These are phyloP conservation scores for Chlorella sp. DNA, from an alignment of 139 green algal species.

Conservation along the genomic window DNA sequence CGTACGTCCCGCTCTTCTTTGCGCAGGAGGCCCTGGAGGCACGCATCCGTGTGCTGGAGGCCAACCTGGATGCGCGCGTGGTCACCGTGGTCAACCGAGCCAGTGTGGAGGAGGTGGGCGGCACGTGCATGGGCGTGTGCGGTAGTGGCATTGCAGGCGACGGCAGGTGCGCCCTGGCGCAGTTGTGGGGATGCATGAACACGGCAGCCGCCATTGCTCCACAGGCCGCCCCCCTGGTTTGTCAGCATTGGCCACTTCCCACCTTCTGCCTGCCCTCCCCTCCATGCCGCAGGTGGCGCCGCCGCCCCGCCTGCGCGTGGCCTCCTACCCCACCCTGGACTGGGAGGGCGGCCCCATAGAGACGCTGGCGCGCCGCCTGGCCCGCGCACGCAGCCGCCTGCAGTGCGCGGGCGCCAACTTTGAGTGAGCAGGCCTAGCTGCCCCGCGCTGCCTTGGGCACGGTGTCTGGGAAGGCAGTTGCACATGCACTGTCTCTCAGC, in stretches of 20 bases:
- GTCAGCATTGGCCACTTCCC: too few relatives aligned
- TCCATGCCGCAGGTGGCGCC: constrained; percentile 15
- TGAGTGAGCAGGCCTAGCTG: constrained; percentile 4
- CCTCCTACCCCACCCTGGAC: constrained; percentile 17
- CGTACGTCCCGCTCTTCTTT: neutral
- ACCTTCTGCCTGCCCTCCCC: neutral
- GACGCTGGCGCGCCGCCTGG: neutral
- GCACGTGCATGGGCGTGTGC: too few relatives aligned
- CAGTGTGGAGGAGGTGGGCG: constrained; percentile 23
- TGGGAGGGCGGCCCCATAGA: constrained; percentile 7
- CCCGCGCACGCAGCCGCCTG: constrained; percentile 10
- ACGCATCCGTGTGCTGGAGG: constrained; percentile 47
- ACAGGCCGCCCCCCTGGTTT: too few relatives aligned
- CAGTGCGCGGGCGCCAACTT: constrained; percentile 28
- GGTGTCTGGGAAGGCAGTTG: too few relatives aligned
- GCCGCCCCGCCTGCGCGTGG: constrained; percentile 17
- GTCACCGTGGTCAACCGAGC: constrained; percentile 47
- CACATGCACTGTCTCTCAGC: neutral
- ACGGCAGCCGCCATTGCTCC: too few relatives aligned
- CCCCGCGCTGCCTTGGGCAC: neutral
- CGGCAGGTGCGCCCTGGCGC: too few relatives aligned
- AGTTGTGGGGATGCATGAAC: too few relatives aligned
- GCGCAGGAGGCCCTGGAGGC: constrained; percentile 22
- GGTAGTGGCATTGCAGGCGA: too few relatives aligned
- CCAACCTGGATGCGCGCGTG: constrained; percentile 52